Percentiles rank a stretch among this genome's conserved stretches.
These are phyloP conservation scores for Podochytrium sp. DNA, from an alignment of 192 early-diverging fungal genomes.

Conservation along the genomic window DNA sequence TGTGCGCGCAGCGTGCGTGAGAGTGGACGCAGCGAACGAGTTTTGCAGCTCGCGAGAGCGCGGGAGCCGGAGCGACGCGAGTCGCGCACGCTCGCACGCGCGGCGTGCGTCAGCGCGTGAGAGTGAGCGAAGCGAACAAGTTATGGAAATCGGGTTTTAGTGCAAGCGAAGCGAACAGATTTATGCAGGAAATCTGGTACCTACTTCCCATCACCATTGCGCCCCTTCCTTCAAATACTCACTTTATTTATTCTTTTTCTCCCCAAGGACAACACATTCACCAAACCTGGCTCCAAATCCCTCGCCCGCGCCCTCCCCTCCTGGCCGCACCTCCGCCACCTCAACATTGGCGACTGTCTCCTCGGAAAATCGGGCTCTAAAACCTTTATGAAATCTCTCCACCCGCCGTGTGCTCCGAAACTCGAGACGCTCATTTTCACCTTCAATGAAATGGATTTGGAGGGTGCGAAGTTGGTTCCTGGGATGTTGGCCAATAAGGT, in stretches of 20 bases:
- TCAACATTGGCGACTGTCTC: slow-evolving; percentile 93
- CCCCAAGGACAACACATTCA: slow-evolving; percentile 97
- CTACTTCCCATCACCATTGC: too few species aligned
- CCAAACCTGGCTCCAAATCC: slow-evolving; percentile 74
- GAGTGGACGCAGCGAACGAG: neutral
- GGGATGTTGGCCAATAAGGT: slow-evolving; percentile 69
- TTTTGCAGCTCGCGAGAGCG: too few species aligned
- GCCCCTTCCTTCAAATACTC: too few species aligned
- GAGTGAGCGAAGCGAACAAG: too few species aligned
- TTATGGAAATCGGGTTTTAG: too few species aligned
- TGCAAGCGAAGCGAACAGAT: too few species aligned
- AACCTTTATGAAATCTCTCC: slow-evolving; percentile 68
- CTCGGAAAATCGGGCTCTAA: slow-evolving; percentile 75
- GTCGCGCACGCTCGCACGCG: too few species aligned
- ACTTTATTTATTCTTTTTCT: too few species aligned
- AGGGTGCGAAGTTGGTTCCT: slow-evolving; percentile 69
- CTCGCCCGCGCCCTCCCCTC: slow-evolving; percentile 74
- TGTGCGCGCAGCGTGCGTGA: neutral
- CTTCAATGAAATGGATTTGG: slow-evolving; percentile 88
- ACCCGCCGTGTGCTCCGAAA: slow-evolving; percentile 49
- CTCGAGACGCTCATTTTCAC: slow-evolving; percentile 70
- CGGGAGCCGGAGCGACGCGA: too few species aligned
- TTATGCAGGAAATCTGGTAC: too few species aligned
- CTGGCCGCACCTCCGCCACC: slow-evolving; percentile 77
- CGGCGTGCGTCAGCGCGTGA: too few species aligned